A percentile compares a stretch with the other conserved stretches of the same genome.
phyloP scores from a whole-genome alignment of 1,284 basidiomycete species.

The Rhizoctonia solani region DNA sequence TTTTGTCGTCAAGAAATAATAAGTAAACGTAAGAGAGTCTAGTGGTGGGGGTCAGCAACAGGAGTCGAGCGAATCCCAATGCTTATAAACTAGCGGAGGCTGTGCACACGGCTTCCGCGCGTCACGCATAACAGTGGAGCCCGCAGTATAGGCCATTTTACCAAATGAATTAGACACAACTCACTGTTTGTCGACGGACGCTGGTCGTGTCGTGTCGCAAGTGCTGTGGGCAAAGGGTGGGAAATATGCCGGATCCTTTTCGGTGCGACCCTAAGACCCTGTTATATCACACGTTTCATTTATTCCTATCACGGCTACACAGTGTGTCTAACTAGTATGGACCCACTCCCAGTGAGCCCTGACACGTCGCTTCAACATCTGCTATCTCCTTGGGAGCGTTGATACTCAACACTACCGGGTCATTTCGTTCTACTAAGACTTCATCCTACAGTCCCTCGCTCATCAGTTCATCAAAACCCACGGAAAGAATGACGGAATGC shows the following conservation, averaged over 20 bases:
- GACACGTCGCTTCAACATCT: constrained; percentile 87
- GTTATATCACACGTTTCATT: constrained; percentile 17
- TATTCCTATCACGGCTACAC: neutral
- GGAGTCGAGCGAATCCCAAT: no score
- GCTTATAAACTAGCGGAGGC: neutral
- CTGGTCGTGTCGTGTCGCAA: constrained; percentile 24
- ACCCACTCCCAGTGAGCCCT: constrained; percentile 70
- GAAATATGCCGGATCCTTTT: constrained; percentile 6
- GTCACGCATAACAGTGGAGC: neutral
- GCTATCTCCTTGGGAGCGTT: constrained; percentile 87
- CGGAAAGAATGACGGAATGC: neutral
- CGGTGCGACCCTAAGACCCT: constrained; percentile 14
- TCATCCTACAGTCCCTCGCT: constrained; percentile 66
- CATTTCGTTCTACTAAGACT: constrained; percentile 59
- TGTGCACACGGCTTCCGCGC: constrained; percentile 1
- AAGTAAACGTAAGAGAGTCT: constrained; percentile 3
- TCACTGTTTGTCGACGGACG: constrained; percentile 5
- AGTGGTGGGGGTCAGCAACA: neutral
- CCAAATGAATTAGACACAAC: no score
- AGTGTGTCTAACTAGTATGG: constrained; percentile 50
- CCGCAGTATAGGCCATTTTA: neutral
- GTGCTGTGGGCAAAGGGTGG: constrained; percentile 34
- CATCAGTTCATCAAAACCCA: constrained; percentile 1
- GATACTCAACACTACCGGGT: constrained; percentile 68
- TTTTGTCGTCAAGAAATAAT: constrained; percentile 32